These are phyloP conservation scores for Naegleria fowleri DNA, from an alignment of 208 protist species.

Conservation along the genomic window DNA sequence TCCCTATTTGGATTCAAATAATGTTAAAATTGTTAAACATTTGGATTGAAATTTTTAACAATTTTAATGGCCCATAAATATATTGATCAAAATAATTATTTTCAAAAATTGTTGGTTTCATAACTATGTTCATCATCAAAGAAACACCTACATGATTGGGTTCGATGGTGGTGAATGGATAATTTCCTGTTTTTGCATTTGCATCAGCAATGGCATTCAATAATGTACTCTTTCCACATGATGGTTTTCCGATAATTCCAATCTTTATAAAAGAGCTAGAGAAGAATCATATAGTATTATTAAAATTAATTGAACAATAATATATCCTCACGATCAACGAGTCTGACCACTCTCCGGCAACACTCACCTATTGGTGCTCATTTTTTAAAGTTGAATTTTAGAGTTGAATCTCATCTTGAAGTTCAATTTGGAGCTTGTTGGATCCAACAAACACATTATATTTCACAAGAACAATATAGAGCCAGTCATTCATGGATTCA, in stretches of 20 bases:
- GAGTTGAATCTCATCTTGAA: not conserved
- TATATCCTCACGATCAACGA: too few relatives aligned
- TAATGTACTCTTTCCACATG: slow-evolving; percentile 83
- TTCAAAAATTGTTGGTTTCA: not conserved
- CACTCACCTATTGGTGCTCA: not conserved
- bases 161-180: slow-evolving; percentile 88
- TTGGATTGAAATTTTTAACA: too few relatives aligned
- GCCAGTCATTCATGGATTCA: too few relatives aligned
- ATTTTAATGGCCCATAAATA: not conserved
- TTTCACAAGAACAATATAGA: too few relatives aligned
- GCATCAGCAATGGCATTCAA: slow-evolving; percentile 83
- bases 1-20: not conserved
- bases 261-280: slow-evolving; percentile 4
- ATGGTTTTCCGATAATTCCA: slow-evolving; percentile 15
- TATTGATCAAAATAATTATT: not conserved
- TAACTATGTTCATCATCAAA: not conserved
- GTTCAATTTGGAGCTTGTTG: not conserved
- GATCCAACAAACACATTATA: too few relatives aligned
- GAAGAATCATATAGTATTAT: too few relatives aligned
- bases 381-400: not conserved
- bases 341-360: too few relatives aligned
- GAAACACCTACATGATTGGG: slow-evolving; percentile 63
- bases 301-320: too few relatives aligned
- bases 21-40: not conserved
- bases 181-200: slow-evolving; percentile 64